phyloP scores from a whole-genome alignment of 371 early-diverging fungal genomes.

The Lichtheimia corymbifera region DNA sequence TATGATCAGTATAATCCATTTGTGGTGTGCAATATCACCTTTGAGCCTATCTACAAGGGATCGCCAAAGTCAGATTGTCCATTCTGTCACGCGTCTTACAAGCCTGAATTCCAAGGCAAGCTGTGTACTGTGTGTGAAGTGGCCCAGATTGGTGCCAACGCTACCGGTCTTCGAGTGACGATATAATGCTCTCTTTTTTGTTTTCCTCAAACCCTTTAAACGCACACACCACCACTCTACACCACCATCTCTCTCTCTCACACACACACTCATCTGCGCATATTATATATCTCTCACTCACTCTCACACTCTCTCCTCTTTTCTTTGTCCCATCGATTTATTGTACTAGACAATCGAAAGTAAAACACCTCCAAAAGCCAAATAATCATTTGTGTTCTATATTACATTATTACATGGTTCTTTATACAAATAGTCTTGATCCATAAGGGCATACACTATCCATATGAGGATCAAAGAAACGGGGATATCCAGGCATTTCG shows the following conservation, averaged over 20 bases:
- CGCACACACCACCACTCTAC: neutral
- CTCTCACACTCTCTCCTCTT: neutral
- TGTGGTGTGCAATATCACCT: constrained; percentile 77
- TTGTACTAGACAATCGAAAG: constrained; percentile 1
- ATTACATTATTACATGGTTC: neutral
- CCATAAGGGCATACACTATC: constrained; percentile 31
- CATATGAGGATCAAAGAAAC: constrained; percentile 26
- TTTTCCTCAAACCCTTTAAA: neutral
- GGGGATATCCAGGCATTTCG: constrained; percentile 32
- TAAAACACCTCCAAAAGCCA: too few relatives aligned
- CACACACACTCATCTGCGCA: neutral
- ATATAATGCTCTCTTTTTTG: constrained; percentile 20
- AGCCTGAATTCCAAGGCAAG: constrained; percentile 75
- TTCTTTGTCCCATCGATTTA: constrained; percentile 6
- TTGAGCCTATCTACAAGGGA: constrained; percentile 86
- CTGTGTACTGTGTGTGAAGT: constrained; percentile 88
- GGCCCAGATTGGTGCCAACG: constrained; percentile 60
- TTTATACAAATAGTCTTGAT: neutral
- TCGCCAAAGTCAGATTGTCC: constrained; percentile 78
- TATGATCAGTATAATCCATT: constrained; percentile 95
- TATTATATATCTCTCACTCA: neutral
- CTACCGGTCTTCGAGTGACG: constrained; percentile 46
- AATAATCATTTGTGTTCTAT: too few relatives aligned
- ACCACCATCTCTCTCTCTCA: neutral
- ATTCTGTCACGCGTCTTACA: constrained; percentile 87